Base-by-base conservation (phyloP, 2,329 filamentous ascomycete genomes). In the Lachnellula subtilissima region DNA sequence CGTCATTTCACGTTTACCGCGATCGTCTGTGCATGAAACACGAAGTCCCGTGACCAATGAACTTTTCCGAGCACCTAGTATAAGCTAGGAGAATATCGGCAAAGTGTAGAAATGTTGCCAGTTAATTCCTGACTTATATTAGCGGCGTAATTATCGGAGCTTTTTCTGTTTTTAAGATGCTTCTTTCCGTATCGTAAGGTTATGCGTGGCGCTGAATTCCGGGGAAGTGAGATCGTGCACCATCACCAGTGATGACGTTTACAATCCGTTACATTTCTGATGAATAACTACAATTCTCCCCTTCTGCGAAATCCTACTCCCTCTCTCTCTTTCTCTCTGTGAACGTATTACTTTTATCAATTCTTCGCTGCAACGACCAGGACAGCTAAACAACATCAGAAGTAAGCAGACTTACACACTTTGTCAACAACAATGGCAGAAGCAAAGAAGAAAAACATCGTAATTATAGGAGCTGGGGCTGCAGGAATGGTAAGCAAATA, bases 381-480 rank as follows among this genome's bases (percentile, higher is more conserved):
- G 28, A 32, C 28, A 32, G 28, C 28, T 32, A 32, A 32, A 52
- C 6, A 8, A 37, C 15, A 46, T 32, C 9, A 19, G 17, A 11
- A 46, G 6, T 28, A 7, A 36, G 11, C 17, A 17, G 9, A 37
- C 9, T 12, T 12, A 17, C 5, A 45, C 42, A 5, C n/a, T 8
- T 6, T 32, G 12, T 12, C 8, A 37, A 35, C 6, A 52, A 39
- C n/a, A 3, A 56, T 56, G 50, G 5, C 28, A 6, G 49, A 48
- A 42, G 14, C 11, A 37, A 58, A 54, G 47, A 65, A 37, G 36
- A 81, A 80, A 61, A 78, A 76, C 60, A 73, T 87, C 19, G 75
- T 82, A 11, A 75, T 87, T 23, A 76, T 87, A 28, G 84, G 84
- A 3, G 84, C 79, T 32, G 85, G 84, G 25, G 83, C 83, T 39